phyloP scores from a whole-genome alignment of 2,329 filamentous ascomycete genomes.

The Ascomycota sp. region DNA sequence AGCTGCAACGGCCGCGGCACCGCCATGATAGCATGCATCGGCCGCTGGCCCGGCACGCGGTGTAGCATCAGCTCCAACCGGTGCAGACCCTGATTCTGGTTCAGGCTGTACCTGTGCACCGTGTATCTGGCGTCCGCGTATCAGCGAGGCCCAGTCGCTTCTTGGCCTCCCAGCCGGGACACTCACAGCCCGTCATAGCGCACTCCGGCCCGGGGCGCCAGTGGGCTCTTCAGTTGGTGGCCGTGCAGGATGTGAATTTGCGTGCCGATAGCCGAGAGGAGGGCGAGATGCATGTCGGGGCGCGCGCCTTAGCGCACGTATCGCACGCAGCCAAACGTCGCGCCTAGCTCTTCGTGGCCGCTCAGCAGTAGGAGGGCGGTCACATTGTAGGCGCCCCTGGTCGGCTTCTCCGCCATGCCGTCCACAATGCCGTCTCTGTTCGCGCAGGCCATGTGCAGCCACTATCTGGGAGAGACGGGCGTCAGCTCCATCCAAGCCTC shows the following conservation, averaged over 20 bases:
- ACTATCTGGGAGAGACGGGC: constrained; percentile 25
- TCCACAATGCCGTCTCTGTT: constrained; percentile 33
- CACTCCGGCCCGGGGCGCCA: constrained; percentile 29
- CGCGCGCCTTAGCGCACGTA: constrained; percentile 24
- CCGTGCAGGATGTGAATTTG: constrained; percentile 32
- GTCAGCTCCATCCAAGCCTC: constrained; percentile 1
- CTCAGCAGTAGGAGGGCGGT: constrained; percentile 28
- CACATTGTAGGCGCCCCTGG: constrained; percentile 23
- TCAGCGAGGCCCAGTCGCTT: too few species aligned
- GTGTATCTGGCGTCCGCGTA: constrained; percentile 19
- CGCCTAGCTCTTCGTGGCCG: constrained; percentile 25
- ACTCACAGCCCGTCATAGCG: constrained; percentile 38
- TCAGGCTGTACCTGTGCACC: constrained; percentile 25
- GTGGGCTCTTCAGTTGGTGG: constrained; percentile 25
- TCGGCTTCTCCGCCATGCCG: constrained; percentile 21
- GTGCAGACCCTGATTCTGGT: constrained; percentile 18
- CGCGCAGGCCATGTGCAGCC: constrained; percentile 34
- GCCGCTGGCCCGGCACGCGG: constrained; percentile 18
- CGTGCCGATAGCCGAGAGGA: constrained; percentile 27
- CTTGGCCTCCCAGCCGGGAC: too few species aligned
- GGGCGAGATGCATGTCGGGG: constrained; percentile 24
- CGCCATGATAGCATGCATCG: constrained; percentile 20
- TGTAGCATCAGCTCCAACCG: constrained; percentile 25
- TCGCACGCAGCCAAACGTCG: constrained; percentile 11
- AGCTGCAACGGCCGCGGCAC: constrained; percentile 32